Evolutionary conservation across 495 filamentous ascomycete genomes (phyloP).

Genomic region (Daldinia decipiens): DNA sequence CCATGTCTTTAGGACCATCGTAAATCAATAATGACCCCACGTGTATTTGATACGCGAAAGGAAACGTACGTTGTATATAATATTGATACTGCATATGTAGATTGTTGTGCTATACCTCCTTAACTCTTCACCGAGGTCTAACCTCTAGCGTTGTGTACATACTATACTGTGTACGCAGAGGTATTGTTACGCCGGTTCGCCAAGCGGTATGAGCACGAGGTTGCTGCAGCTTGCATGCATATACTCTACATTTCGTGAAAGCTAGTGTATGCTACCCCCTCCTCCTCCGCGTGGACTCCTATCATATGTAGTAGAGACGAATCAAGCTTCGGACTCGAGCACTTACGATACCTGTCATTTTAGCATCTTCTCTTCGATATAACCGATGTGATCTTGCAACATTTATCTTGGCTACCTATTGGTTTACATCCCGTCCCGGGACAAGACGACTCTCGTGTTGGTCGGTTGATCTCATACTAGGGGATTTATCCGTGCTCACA

Average conservation of each 20-base stretch:
- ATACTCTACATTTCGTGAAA: constrained; percentile 20
- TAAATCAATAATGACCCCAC: constrained; percentile 28
- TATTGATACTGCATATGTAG: constrained; percentile 1
- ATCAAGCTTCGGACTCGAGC: neutral
- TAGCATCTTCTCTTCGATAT: constrained; percentile 21
- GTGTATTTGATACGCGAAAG: constrained; percentile 29
- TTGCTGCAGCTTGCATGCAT: constrained; percentile 43
- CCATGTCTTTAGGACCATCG: constrained; percentile 10
- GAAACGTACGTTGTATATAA: constrained; percentile 13
- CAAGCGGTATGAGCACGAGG: constrained; percentile 42
- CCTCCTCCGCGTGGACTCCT: neutral
- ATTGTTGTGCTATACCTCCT: neutral
- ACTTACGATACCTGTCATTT: constrained; percentile 17
- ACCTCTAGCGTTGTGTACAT: constrained; percentile 8
- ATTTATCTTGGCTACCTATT: constrained; percentile 1
- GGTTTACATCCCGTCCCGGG: neutral
- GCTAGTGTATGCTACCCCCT: neutral
- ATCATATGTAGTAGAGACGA: neutral
- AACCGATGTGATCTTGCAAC: constrained; percentile 25
- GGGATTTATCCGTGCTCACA: neutral
- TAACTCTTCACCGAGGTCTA: neutral
- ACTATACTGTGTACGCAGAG: constrained; percentile 8
- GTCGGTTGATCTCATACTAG: neutral
- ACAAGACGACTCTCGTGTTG: neutral
- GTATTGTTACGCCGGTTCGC: constrained; percentile 27